phyloP scores from a whole-genome alignment of 106 monocot species.

The Dactylorhiza incarnata region DNA sequence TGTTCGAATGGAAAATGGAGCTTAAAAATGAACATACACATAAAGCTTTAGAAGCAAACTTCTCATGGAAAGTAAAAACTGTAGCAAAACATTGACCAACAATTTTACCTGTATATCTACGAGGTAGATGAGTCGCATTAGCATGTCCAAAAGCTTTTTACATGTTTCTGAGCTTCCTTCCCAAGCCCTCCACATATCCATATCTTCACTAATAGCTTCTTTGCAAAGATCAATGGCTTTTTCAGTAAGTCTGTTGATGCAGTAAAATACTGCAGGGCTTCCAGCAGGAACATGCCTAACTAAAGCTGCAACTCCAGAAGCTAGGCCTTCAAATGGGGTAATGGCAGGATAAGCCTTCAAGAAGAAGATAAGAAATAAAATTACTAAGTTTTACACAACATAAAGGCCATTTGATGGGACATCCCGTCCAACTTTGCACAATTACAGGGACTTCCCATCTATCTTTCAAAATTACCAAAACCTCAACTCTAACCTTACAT shows the following conservation, averaged over 20 bases:
- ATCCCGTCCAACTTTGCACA: no score
- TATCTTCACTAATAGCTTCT: conserved; percentile 30
- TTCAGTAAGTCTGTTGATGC: conserved; percentile 52
- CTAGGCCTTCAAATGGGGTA: conserved; percentile 86
- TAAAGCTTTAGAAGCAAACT: not conserved
- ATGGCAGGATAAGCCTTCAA: conserved; percentile 66
- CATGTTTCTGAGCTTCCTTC: conserved; percentile 57
- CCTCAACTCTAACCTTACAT: not conserved
- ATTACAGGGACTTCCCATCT: no score
- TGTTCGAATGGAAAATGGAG: no score
- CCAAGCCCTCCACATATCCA: conserved; percentile 67
- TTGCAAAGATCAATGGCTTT: conserved; percentile 47
- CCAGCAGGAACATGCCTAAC: conserved; percentile 89
- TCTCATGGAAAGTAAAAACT: not conserved
- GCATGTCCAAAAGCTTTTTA: conserved; percentile 76
- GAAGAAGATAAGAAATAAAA: not conserved
- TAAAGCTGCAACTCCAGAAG: conserved; percentile 81
- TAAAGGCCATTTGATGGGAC: not conserved
- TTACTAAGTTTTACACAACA: not conserved
- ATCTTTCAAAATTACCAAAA: no score
- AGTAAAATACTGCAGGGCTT: conserved; percentile 80
- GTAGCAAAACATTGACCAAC: not conserved
- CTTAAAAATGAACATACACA: no score
- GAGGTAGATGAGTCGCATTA: conserved; percentile 67
- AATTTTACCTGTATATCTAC: conserved; percentile 90